Evolutionary conservation across 179 eudicot genomes (phyloP).

Genomic region (Amaranthus tricolor): DNA sequence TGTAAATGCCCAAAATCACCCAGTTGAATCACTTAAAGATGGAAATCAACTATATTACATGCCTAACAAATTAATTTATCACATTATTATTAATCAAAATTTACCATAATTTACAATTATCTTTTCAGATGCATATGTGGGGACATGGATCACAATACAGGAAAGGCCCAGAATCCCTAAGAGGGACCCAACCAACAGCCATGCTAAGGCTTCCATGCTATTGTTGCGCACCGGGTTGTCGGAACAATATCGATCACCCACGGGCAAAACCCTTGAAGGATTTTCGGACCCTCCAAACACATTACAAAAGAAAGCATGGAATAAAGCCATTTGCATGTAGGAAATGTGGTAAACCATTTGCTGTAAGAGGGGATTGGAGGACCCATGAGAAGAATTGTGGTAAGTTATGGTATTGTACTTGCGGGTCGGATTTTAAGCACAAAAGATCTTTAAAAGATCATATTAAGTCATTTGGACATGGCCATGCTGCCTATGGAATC

Average conservation of each 20-base stretch:
- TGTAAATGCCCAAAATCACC: too few species aligned
- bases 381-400: constrained; percentile 46
- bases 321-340: constrained; percentile 39
- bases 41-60: too few species aligned
- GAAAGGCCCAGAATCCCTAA: constrained; percentile 35
- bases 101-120: not conserved
- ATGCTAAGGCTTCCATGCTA: constrained; percentile 40
- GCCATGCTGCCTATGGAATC: constrained; percentile 39
- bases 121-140: constrained; percentile 45
- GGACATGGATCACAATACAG: constrained; percentile 45
- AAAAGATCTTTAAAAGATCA: constrained; percentile 39
- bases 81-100: not conserved
- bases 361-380: constrained; percentile 43
- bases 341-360: constrained; percentile 40
- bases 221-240: constrained; percentile 37
- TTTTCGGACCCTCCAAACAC: constrained; percentile 39
- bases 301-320: constrained; percentile 39
- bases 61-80: too few species aligned
- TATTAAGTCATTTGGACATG: constrained; percentile 34
- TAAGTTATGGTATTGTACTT: constrained; percentile 40
- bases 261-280: constrained; percentile 40
- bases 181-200: constrained; percentile 39
- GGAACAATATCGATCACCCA: constrained; percentile 41
- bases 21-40: too few species aligned
- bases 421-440: constrained; percentile 43